Evolutionary conservation across 352 stramenopile species (phyloP), one percentile per base, ranked within the genome.

Genomic region (Pythium rishiriense): DNA sequence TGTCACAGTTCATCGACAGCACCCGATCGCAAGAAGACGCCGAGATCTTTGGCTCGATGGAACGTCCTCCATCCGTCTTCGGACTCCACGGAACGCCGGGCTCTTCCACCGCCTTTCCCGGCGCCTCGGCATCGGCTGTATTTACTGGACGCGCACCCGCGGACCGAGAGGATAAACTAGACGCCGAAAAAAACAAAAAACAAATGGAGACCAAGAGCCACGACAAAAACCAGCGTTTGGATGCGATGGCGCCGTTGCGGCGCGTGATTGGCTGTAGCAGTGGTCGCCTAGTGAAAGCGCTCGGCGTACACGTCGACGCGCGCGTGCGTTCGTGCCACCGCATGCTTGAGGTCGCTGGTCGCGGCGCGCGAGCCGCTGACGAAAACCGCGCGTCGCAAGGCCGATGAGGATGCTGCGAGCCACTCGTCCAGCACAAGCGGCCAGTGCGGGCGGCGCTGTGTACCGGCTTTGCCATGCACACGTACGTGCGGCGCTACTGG

Each of bases 281-380:
- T 7, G 29, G 31, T 5, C 26, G 25, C 8, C 72, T 65, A 79
- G 29, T 43, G 43, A 31, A 80, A 73, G 12, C 42, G 26, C 49
- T 79, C 72, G 2, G 72, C 58, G 50, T 69, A 79, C 26, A 64
- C 69, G 48, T 79, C 60, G 24, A 80, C 48, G 29, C 41, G 26
- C 5, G 25, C 14, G 2, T 0, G 4, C 31, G 21, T 31, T 17
- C n/a, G 19, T 15, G 67, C 63, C n/a, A 66, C 58, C 0, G 55
- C 57, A 47, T 50, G 17, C 58, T 80, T 80, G 52, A 80, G 51
- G n/a, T 29, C 43, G 35, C 50, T 64, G 12, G 73, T 62, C n/a
- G 73, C 58, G 10, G 24, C 10, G 31, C 35, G 39, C 15, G 47
- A 70, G 21, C 66, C 64, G 62, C 73, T 73, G 19, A 77, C 56